Conservation (phyloP, 2,329 filamentous ascomycete genomes). For the Zymoseptoria pseudotritici region DNA sequence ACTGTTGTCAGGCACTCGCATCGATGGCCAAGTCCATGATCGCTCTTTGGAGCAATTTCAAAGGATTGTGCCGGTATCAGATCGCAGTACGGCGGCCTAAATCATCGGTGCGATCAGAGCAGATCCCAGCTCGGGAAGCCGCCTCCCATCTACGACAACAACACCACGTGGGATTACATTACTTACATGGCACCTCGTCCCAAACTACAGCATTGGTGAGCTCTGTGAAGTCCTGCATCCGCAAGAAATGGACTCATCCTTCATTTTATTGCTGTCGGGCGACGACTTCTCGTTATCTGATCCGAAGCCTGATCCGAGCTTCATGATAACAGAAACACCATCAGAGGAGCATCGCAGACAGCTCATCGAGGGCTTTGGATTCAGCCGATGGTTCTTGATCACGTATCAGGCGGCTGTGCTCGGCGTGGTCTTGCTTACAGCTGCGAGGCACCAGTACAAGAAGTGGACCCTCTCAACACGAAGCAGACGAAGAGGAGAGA, state of each 20-base stretch:
- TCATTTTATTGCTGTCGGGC: neutral
- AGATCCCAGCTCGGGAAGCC: neutral
- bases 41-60: no score
- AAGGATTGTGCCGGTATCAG: no score
- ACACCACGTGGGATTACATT: neutral
- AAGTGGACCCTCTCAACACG: constrained; percentile 15
- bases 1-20: no score
- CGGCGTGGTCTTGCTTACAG: constrained; percentile 31
- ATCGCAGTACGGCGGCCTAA: no score
- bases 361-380: constrained; percentile 17
- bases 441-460: constrained; percentile 32
- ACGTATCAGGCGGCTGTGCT: constrained; percentile 36
- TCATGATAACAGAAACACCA: neutral
- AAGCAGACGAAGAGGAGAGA: neutral
- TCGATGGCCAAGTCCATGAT: no score
- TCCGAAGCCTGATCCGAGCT: neutral
- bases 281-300: neutral
- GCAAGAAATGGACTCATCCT: neutral
- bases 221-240: neutral
- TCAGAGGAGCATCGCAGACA: neutral
- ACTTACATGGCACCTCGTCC: neutral
- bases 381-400: constrained; percentile 31
- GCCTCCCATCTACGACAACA: neutral
- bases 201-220: neutral
- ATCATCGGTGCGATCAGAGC: neutral